Percentiles rank a stretch among this genome's conserved stretches.
Conservation (phyloP, 345 rosid species). For the Limnanthes douglasii region DNA sequence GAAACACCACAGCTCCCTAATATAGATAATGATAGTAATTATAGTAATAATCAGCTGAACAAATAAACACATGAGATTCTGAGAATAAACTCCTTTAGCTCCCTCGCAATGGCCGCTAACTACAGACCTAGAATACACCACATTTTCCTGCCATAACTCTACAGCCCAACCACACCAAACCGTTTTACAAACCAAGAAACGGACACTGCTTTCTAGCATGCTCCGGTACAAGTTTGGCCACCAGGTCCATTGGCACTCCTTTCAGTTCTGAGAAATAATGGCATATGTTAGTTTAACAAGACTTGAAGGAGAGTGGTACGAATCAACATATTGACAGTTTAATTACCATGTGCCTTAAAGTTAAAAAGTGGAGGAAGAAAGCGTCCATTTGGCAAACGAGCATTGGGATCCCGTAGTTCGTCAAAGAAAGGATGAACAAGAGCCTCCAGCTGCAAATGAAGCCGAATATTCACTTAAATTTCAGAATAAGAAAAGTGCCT, state of each 20-base stretch:
- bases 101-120: no score
- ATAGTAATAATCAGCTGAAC: no score
- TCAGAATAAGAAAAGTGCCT: slow-evolving; percentile 1
- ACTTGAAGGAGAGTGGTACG: not conserved
- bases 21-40: no score
- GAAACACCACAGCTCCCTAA: no score
- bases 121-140: no score
- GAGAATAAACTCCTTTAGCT: no score
- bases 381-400: slow-evolving; percentile 76
- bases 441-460: slow-evolving; percentile 51
- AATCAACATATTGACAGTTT: not conserved
- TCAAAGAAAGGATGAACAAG: slow-evolving; percentile 90
- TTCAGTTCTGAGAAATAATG: slow-evolving; percentile 50
- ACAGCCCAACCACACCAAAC: no score
- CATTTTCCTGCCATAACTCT: no score
- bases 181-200: slow-evolving; percentile 23
- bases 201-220: slow-evolving; percentile 33
- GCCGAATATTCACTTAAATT: slow-evolving; percentile 1
- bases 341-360: slow-evolving; percentile 77
- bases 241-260: slow-evolving; percentile 29
- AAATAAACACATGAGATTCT: no score
- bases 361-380: slow-evolving; percentile 92
- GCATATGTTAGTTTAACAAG: not conserved
- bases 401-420: slow-evolving; percentile 76
- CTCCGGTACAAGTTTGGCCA: slow-evolving; percentile 27